Evolutionary conservation across 2,329 filamentous ascomycete genomes (phyloP), one percentile per base, ranked within the genome.

Genomic region (Penicillium sp.): DNA sequence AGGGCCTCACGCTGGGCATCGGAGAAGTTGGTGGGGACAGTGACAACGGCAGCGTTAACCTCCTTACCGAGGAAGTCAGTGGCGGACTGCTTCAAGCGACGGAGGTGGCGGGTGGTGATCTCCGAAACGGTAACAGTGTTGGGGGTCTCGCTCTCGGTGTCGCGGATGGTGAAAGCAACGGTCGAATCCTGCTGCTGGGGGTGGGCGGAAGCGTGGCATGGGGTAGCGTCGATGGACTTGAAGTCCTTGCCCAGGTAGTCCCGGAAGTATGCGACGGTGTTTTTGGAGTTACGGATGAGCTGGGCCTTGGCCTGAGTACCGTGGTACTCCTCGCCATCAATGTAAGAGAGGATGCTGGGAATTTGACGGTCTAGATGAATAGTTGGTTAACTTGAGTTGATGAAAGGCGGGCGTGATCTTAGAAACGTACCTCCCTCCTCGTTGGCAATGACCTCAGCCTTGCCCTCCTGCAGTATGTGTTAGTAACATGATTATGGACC

Each of bases 391-490:
- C 67, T 61, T 61, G 61, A 59, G 42, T 52, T 52, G 45, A 57
- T 43, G 37, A 38, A 55, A 22, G 43, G 45, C 57, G 37, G 57
- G 58, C 49, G 10, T 31, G 31, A 31, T 55, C 59, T 39, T 52
- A 48, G 60, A 47, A 57, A 79, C 87, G 73, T 76, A 92, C 91
- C 91, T 84, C 95, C 95, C 75, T 98, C 95, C 82, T 98, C 95
- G 81, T 99, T 98, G 74, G 95, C 95, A 81, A 99, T 98, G 65
- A 99, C 94, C 77, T 97, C 92, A 66, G 92, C 89, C 83, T 96
- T 96, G 79, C 96, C 94, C 73, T 98, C 94, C 84, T 86, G 64
- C 63, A 64, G 45, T 10, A 20, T 11, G 25, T 43, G 47, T 71
- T 55, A 64, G 55, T 51, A 17, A 56, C 17, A 22, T 45, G 4